Percentiles rank a stretch among this genome's conserved stretches.
Evolutionary conservation across 2,329 filamentous ascomycete species (phyloP).

Genomic region (Epichloe typhina): DNA sequence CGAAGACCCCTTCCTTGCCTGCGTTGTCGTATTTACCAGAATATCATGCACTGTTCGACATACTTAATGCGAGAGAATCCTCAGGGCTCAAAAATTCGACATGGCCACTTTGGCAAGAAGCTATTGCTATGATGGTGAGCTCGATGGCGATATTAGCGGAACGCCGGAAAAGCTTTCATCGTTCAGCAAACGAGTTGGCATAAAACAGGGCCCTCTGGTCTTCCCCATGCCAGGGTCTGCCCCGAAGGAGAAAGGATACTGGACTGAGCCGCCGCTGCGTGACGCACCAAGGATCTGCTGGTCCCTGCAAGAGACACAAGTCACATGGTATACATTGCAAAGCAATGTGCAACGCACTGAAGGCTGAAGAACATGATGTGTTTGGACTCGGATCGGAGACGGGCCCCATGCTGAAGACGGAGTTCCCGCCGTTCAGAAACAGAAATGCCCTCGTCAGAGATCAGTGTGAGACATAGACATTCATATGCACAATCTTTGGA

Average conservation of each 20-base stretch:
- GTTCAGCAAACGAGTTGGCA: background rate
- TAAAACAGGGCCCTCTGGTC: background rate
- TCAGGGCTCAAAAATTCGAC: background rate
- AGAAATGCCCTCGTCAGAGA: too few species aligned
- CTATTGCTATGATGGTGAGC: background rate
- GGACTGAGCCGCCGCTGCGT: background rate
- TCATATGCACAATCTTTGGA: too few species aligned
- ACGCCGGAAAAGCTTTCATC: background rate
- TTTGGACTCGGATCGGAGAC: too few species aligned
- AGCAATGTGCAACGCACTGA: background rate
- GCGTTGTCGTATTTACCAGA: too few species aligned
- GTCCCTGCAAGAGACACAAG: background rate
- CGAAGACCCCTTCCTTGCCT: too few species aligned
- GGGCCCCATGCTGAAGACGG: too few species aligned
- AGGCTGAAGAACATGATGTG: background rate
- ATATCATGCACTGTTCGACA: too few species aligned
- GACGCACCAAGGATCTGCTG: constrained; percentile 2
- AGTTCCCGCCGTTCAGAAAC: too few species aligned
- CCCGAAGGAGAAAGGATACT: constrained; percentile 1
- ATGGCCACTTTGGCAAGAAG: background rate
- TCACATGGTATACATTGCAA: background rate
- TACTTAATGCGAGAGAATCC: too few species aligned
- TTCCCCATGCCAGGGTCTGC: background rate
- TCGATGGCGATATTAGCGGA: background rate
- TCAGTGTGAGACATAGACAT: too few species aligned